Evolutionary conservation across 1,284 basidiomycete species (phyloP).

Genomic region (Naganishia sp.): DNA sequence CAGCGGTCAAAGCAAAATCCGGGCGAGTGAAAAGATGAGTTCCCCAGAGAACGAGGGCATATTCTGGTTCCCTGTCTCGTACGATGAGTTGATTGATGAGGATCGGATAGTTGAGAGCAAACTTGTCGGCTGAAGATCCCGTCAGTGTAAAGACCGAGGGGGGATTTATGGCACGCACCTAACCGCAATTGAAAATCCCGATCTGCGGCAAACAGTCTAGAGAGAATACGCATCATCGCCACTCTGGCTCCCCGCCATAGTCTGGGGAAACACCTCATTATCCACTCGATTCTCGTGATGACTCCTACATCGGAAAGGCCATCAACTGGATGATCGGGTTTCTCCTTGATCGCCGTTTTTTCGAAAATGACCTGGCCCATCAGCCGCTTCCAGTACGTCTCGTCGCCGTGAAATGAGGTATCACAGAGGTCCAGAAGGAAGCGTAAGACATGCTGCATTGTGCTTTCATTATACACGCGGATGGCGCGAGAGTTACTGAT

Average conservation of each 20-base stretch:
- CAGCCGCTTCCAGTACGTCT: slow-evolving; percentile 70
- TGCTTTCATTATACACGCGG: slow-evolving; percentile 87
- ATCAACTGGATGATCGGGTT: slow-evolving; percentile 20
- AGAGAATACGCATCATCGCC: slow-evolving; percentile 25
- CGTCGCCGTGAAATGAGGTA: slow-evolving; percentile 58
- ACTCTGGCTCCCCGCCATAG: slow-evolving; percentile 42
- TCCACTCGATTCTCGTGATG: slow-evolving; percentile 44
- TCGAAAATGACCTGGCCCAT: slow-evolving; percentile 67
- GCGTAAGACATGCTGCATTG: slow-evolving; percentile 77
- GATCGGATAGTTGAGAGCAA: slow-evolving; percentile 79
- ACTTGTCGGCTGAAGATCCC: slow-evolving; percentile 67
- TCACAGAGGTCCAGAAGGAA: slow-evolving; percentile 81
- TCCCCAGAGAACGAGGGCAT: slow-evolving; percentile 71
- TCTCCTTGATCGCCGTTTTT: slow-evolving; percentile 6
- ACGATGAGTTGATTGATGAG: slow-evolving; percentile 87
- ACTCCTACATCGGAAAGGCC: background rate
- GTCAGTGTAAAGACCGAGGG: background rate
- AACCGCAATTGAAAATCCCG: slow-evolving; percentile 43
- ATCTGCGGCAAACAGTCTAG: slow-evolving; percentile 27
- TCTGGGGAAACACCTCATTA: slow-evolving; percentile 47
- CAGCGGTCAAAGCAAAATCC: slow-evolving; percentile 69
- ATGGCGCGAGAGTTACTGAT: slow-evolving; percentile 58
- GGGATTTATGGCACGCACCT: slow-evolving; percentile 36
- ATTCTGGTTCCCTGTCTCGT: slow-evolving; percentile 87
- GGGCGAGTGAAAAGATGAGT: slow-evolving; percentile 83